Evolutionary conservation across 192 early-diverging fungal genomes (phyloP), one percentile per base, ranked within the genome.

Genomic region (Linnemannia hyalina): DNA sequence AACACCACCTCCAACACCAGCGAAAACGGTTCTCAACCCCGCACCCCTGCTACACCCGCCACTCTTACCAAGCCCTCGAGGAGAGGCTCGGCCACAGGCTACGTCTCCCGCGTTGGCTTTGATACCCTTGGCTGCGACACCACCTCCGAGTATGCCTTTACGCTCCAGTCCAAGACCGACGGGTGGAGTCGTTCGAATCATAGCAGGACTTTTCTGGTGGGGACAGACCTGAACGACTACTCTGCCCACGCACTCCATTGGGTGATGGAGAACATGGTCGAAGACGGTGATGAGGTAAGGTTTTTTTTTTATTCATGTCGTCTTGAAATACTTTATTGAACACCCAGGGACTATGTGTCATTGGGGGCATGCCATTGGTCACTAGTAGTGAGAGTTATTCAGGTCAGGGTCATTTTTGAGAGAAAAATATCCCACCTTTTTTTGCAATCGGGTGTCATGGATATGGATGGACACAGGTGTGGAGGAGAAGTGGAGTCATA

Each of bases 171-270:
- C 35, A 86, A 86, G 76, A 75, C 84, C 6, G 76, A 86, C 20
- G 32, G 26, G 32, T 86, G 84, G 84, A 86, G 70, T 26, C 75
- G 84, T n/a, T 70, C 65, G 40, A 73, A 78, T 42, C 57, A 54
- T 8, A 78, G 84, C n/a, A 77, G 91, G 68, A 89, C 89, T 8
- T 92, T 92, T 65, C 68, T 92, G 42, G 88, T 92, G n/a, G 91
- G 90, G 0, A 92, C 88, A n/a, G 91, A 92, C 77, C 71, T 91
- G 68, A 90, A 88, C 38, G 89, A 88, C 26, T 91, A 92, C 60
- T 89, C 88, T n/a, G 91, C 91, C 26, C 88, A 91, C 83, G 91
- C 90, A n/a, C 54, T 92, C 5, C 80, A 89, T 46, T 92, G 90
- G 90, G 78, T 86, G 22, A 89, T 88, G 75, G 89, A 91, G 75